Base-by-base conservation (phyloP, 805 yeast species). In the Debaryomyces castellii region DNA sequence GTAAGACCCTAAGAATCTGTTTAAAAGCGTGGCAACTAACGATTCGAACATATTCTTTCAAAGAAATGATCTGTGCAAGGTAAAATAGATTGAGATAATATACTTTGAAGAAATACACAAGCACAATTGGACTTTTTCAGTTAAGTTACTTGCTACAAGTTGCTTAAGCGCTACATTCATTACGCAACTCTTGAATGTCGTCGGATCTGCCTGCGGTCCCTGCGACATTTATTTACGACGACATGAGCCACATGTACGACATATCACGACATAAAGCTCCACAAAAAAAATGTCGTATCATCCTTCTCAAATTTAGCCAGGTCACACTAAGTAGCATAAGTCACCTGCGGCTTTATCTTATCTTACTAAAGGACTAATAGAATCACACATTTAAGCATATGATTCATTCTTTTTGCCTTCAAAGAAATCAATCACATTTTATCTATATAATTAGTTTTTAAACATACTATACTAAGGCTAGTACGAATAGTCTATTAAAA, bases 1-100 rank as follows among this genome's bases (percentile, higher is more conserved):
- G 63, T 90, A 89, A 24, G 81, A 74, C 1, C 89, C 89, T 36
- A 83, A 62, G 47, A 83, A 74, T 51, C 85, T 60, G 59, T 83
- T 83, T 48, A 83, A 71, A 33, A 83, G 69, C 36, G 77, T 76
- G 12, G 89, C 87, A 11, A 81, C 87, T 18, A 83, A 63, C 2
- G 86, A 81, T 59, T 83, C 89, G 56, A 83, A 76, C 89, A 83
- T 83, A 10, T 7, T 25, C 11, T 25, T 12, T 10, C 12, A 6
- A 25, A 25, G 12, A 10, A 9, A 4, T 12, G 8, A 25, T 6
- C 25, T 23, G 5, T 23, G 5, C 25, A 23, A 23, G 5, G 5
- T 23, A 6, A 23, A 6, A n/a, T n/a, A n/a, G n/a, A n/a, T n/a
- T n/a, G n/a, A n/a, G n/a, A n/a, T n/a, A n/a, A n/a, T n/a, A n/a